Evolutionary conservation across 2,329 filamentous ascomycete genomes (phyloP).

Genomic region (Tolypocladium cylindrosporum): DNA sequence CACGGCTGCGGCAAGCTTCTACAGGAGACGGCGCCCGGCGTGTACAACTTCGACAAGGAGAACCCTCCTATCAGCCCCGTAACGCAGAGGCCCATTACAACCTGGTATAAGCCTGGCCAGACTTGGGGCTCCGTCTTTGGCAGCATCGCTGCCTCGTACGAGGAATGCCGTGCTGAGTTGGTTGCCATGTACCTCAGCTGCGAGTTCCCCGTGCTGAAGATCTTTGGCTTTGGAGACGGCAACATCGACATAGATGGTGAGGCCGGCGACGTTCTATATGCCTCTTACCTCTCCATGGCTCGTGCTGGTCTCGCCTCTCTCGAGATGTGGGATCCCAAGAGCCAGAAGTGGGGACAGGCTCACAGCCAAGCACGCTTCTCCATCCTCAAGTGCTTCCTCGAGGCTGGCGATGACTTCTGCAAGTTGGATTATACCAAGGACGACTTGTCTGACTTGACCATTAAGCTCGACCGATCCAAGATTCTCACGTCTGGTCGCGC

Average conservation of each 20-base stretch:
- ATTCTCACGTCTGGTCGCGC: slow-evolving; percentile 75
- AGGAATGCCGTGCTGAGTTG: slow-evolving; percentile 90
- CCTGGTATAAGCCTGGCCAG: slow-evolving; percentile 90
- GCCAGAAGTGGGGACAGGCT: slow-evolving; percentile 82
- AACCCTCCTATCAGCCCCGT: slow-evolving; percentile 77
- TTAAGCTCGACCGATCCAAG: slow-evolving; percentile 75
- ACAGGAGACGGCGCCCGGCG: slow-evolving; percentile 73
- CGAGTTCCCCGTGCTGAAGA: slow-evolving; percentile 78
- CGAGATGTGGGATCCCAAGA: slow-evolving; percentile 92
- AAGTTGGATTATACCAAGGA: slow-evolving; percentile 64
- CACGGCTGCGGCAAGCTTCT: slow-evolving; percentile 92
- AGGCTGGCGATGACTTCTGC: slow-evolving; percentile 80
- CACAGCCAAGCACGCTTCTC: slow-evolving; percentile 89
- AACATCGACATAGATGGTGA: slow-evolving; percentile 59
- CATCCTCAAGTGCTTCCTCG: slow-evolving; percentile 75
- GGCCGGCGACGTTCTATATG: slow-evolving; percentile 80
- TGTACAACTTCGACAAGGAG: slow-evolving; percentile 78
- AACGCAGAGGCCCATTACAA: slow-evolving; percentile 61
- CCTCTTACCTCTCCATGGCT: slow-evolving; percentile 87
- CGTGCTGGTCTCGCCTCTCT: slow-evolving; percentile 80
- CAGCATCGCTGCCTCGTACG: slow-evolving; percentile 76
- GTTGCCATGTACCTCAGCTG: slow-evolving; percentile 87
- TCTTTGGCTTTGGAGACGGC: slow-evolving; percentile 86
- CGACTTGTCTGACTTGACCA: slow-evolving; percentile 70
- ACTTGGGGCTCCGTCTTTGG: slow-evolving; percentile 94